Percentiles rank a stretch among this genome's conserved stretches.
phyloP scores from a whole-genome alignment of 805 yeast species.

The Saccharomycopsis oosterbeekiorum region DNA sequence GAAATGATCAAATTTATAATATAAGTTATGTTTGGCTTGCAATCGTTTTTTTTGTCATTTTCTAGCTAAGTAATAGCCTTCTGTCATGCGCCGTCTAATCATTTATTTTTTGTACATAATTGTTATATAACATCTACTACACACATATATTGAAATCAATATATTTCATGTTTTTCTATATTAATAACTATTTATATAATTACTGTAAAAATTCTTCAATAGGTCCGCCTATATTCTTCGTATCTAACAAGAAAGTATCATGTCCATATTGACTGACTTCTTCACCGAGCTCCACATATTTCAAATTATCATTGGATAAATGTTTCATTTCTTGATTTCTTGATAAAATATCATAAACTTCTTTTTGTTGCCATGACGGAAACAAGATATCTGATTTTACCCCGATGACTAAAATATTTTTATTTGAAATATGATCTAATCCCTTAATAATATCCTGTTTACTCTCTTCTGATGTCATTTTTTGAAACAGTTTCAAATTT shows the following conservation, averaged over 20 bases:
- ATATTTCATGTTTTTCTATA: not conserved
- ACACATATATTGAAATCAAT: not conserved
- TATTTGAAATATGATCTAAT: constrained; percentile 48
- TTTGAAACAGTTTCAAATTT: constrained; percentile 31
- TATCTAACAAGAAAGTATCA: constrained; percentile 76
- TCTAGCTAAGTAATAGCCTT: not conserved
- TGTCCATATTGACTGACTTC: constrained; percentile 81
- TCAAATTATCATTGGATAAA: constrained; percentile 31
- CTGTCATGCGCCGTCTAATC: not conserved
- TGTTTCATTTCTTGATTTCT: constrained; percentile 25
- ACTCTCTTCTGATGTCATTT: constrained; percentile 45
- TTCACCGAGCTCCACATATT: constrained; percentile 65
- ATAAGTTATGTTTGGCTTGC: too few species aligned
- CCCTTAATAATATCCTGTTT: constrained; percentile 57
- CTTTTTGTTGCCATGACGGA: constrained; percentile 92
- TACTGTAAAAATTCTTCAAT: constrained; percentile 47
- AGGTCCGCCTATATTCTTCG: constrained; percentile 72
- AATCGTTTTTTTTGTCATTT: not conserved
- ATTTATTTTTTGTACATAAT: not conserved
- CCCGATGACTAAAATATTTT: constrained; percentile 70
- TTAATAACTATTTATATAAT: constrained; percentile 15
- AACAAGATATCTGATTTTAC: constrained; percentile 88
- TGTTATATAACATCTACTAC: not conserved
- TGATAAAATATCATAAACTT: constrained; percentile 53
- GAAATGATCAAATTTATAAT: constrained; percentile 13